Conservation (phyloP, 148 eudicot genomes). For the Vaccinium darrowii region DNA sequence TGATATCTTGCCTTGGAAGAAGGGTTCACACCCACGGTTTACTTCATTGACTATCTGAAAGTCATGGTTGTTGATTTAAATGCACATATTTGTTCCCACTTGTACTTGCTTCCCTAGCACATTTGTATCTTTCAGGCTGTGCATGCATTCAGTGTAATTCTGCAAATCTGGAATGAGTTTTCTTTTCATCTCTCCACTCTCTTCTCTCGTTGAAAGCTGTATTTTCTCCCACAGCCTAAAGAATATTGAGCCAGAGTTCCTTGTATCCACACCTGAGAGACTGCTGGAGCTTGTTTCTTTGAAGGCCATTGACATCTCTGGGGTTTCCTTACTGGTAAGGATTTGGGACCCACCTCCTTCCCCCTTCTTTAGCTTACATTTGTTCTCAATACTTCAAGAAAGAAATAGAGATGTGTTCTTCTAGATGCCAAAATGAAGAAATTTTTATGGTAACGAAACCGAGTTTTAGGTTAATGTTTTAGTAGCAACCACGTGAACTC, state of each 20-base stretch:
- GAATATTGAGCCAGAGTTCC: conserved; percentile 90
- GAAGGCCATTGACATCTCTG: conserved; percentile 68
- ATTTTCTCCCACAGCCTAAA: conserved; percentile 51
- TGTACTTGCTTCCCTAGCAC: conserved; percentile 6
- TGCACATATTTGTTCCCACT: not conserved
- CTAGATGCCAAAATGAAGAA: not conserved
- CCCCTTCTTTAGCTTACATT: not conserved
- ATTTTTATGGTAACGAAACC: not conserved
- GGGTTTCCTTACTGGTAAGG: conserved; percentile 81
- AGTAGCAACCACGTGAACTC: not conserved
- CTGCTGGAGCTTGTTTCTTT: conserved; percentile 73
- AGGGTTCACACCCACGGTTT: not conserved
- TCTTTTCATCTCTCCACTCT: not conserved
- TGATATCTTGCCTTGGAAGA: not conserved
- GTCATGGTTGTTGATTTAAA: not conserved
- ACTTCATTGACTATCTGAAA: not conserved
- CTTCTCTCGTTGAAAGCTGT: not conserved
- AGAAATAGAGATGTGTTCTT: not conserved
- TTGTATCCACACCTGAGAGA: conserved; percentile 86
- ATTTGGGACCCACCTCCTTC: not conserved
- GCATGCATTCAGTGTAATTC: not conserved
- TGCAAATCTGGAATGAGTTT: not conserved
- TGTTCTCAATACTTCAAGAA: not conserved
- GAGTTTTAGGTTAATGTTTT: not conserved
- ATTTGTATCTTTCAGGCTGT: conserved; percentile 3